A percentile compares a stretch with the other conserved stretches of the same genome.
Conservation (phyloP, 2,329 filamentous ascomycete species). For the Colletotrichum agaves region DNA sequence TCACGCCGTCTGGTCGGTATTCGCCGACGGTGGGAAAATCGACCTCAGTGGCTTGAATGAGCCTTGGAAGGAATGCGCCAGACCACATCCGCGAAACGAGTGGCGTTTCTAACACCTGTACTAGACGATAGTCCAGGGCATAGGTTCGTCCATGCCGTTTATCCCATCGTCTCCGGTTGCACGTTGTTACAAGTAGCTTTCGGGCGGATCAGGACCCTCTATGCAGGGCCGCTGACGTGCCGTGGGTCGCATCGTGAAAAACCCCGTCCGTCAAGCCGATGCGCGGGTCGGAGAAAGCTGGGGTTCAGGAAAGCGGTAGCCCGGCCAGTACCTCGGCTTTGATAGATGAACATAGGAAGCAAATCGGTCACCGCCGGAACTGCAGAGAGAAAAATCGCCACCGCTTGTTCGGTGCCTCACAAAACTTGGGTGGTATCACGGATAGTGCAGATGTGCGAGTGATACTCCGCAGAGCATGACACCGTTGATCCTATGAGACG, state of each 20-base stretch:
- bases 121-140: not conserved
- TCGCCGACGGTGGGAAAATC: slow-evolving; percentile 11
- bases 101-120: slow-evolving; percentile 4
- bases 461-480: slow-evolving; percentile 9
- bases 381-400: slow-evolving; percentile 19
- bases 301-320: slow-evolving; percentile 6
- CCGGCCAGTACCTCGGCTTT: not conserved
- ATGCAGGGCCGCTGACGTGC: slow-evolving; percentile 1
- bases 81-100: slow-evolving; percentile 13
- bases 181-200: not conserved
- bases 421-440: slow-evolving; percentile 14
- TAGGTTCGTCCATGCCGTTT: not conserved
- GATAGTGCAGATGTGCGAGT: slow-evolving; percentile 13
- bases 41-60: too few species aligned
- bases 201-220: not conserved
- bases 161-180: not conserved
- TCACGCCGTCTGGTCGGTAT: slow-evolving; percentile 8
- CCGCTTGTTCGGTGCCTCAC: slow-evolving; percentile 22
- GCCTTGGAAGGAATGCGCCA: slow-evolving; percentile 5
- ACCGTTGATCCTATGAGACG: slow-evolving; percentile 15
- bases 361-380: slow-evolving; percentile 5
- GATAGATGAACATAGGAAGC: not conserved
- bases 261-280: slow-evolving; percentile 1
- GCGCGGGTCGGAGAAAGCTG: not conserved
- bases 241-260: slow-evolving; percentile 14